Base-by-base conservation (phyloP, 495 filamentous ascomycete genomes). In the Clavariopsis aquatica region DNA sequence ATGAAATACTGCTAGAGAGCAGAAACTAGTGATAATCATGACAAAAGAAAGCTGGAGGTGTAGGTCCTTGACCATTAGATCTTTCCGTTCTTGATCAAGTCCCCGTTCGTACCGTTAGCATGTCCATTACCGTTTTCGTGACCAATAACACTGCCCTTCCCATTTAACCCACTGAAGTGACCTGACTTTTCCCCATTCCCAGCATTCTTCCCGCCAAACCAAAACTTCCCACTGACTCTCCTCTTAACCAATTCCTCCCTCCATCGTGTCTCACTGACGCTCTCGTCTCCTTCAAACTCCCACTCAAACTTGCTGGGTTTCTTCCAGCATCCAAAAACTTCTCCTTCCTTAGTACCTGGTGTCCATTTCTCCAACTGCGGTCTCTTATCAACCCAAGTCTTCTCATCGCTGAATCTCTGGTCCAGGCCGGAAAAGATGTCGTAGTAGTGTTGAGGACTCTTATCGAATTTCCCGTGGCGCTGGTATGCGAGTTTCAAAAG, bases 361-460 rank as follows among this genome's bases (percentile, higher is more conserved):
- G 55, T 66, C 63, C 63, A 66, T 28, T 60, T 60, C 49, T 66
- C 63, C 29, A 66, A 17, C 56, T 53, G 38, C 1, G 63, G 63
- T 22, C 57, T 26, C 29, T 56, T 41, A 20, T 65, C 57, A 20
- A 13, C 31, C 63, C 63, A 66, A 0, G 24, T 47, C 9, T 54
- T 31, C 3, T 53, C 63, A 9, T 34, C 56, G 1, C 23, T 49
- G 43, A 68, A 58, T 10, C 53, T 26, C n/a, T 55, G 31, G 15
- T 62, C 65, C 1, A 64, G 57, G 6, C 29, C 46, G 24, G 13
- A 36, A 49, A 64, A 69, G 20, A 69, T 20, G 53, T 69, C 62
- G 55, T 52, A 49, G 62, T 69, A 65, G 43, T 65, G 55, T 56
- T 56, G 56, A 12, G 41, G 3, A 22, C 43, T 27, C 52, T 60